Conservation (phyloP, 768 basidiomycete species). For the Russula sp. region DNA sequence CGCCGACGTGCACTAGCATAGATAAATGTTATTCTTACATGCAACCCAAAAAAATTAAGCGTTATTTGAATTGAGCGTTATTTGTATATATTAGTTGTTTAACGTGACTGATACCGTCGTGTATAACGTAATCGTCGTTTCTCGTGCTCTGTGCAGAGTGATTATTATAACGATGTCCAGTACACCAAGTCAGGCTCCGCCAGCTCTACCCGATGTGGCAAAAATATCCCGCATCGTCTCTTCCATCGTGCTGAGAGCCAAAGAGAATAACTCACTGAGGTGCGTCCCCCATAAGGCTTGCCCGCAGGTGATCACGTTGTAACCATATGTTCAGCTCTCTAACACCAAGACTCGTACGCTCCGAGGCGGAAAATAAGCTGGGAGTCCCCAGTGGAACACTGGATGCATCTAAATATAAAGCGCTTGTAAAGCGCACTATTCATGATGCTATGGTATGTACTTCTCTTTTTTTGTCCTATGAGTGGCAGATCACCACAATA, state of each 20-base stretch:
- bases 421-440: constrained; percentile 10
- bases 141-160: background rate
- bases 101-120: background rate
- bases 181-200: background rate
- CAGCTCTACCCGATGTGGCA: background rate
- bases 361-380: constrained; percentile 1
- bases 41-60: background rate
- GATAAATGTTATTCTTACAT: constrained; percentile 1
- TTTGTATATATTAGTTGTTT: constrained; percentile 1
- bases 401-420: background rate
- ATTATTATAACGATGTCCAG: background rate
- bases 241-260: constrained; percentile 8
- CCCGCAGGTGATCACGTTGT: background rate
- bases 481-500: background rate
- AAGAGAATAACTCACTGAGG: background rate
- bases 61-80: background rate
- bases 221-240: constrained; percentile 1
- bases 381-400: constrained; percentile 1
- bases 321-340: constrained; percentile 1
- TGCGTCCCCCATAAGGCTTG: background rate
- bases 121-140: constrained; percentile 7
- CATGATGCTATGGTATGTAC: constrained; percentile 11
- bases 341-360: constrained; percentile 16
- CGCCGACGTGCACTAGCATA: constrained; percentile 46
- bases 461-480: background rate